Base-by-base conservation (phyloP, 257 asterid species). In the Pogostemon cablin region DNA sequence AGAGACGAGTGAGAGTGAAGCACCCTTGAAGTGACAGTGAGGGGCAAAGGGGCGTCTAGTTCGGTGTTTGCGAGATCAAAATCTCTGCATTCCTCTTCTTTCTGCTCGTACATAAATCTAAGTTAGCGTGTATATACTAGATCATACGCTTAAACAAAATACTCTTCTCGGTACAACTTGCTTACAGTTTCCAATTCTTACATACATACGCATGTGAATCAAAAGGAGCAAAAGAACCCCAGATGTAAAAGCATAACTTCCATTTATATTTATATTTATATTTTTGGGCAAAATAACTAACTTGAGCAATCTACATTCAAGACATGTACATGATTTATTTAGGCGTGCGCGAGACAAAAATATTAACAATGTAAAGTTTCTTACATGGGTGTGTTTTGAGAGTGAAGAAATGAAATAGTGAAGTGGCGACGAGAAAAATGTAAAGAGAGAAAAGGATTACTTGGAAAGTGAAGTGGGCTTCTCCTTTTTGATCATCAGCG, bases 1-100 rank as follows among this genome's bases (percentile, higher is more conserved):
- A 67, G 25, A n/a, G 42, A 66, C 11, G 34, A n/a, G 15, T 62
- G 12, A n/a, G 42, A 66, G 49, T 61, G 72, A 62, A 38, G 69
- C 56, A 89, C 98, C 95, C 98, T 82, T 59, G 97, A 95, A 84
- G 97, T 91, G 80, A 91, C 95, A 63, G 91, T 95, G 62, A 95
- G 95, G 77, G 98, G 99, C 85, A 95, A 79, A 40, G 98, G 90
- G 62, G 91, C 77, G 43, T 88, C 97, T 48, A 88, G 74, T 74
- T 86, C 98, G 66, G 80, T 86, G 72, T 80, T 74, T 66, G 85
- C 93, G 82, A 83, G 89, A 82, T 95, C 95, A 73, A 85, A 80
- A 41, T 77, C 90, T 80, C 88, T 83, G 77, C 89, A 84, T 57
- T 89, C 98, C 57, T 85, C 96, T 77, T 87, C 91, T 77, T 86